Base-by-base conservation (phyloP, 129 eudicot genomes). In the Cynara cardunculus region DNA sequence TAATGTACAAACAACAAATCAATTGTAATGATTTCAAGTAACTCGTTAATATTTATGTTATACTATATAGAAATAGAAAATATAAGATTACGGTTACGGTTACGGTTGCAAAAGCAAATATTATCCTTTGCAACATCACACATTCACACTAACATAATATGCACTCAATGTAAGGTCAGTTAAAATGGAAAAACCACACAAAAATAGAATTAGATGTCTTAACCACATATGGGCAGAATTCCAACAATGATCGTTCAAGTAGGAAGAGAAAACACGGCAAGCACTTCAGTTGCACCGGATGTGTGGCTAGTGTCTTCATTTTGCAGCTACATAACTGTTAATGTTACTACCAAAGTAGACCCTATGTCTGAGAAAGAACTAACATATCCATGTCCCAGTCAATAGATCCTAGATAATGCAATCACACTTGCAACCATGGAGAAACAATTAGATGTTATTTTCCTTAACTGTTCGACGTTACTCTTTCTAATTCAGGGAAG, bases 401-500 rank as follows among this genome's bases (percentile, higher is more conserved):
- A 39, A 39, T 39, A 39, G 9, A 39, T 10, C 5, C 49, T 39
- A 9, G 49, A 39, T 16, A 39, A 39, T 16, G 10, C 1, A 39
- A 39, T 39, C 16, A 44, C 59, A 2, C 41, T 35, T 35, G 1
- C 10, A 11, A 44, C 59, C n/a, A 44, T 13, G 18, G 59, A 72
- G 28, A 35, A 72, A 14, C 34, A 49, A 9, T 46, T 27, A 27
- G 18, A 34, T 34, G 39, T 34, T 34, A 34, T 34, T 35, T 3
- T 19, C 10, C 68, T 6, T 16, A 27, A n/a, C 28, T 14, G 35
- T 26, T 4, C 1, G 69, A 25, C 0, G 32, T 53, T 75, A 75
- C 44, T 28, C 79, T 75, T 75, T 56, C 46, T 19, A 75, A 28
- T 53, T 75, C 46, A 75, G 79, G 16, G 41, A 75, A 75, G 69